Evolutionary conservation across 2,329 filamentous ascomycete species (phyloP).

Genomic region (Xylaria sp.): DNA sequence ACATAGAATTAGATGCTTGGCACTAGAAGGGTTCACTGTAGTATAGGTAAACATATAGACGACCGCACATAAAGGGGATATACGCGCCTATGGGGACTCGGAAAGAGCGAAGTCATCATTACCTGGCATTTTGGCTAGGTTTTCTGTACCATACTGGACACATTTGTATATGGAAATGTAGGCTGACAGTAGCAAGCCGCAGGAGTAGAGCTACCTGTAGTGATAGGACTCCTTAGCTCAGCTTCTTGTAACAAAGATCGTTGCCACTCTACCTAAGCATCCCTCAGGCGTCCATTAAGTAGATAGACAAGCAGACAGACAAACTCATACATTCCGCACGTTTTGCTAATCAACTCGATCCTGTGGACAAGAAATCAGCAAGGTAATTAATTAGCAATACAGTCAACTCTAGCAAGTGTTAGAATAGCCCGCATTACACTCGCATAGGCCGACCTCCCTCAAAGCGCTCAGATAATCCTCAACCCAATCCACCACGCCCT

Average conservation of each 20-base stretch:
- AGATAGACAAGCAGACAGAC: not conserved
- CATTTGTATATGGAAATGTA: not conserved
- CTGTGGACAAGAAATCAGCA: too few species aligned
- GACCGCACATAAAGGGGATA: slow-evolving; percentile 1
- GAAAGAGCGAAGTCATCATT: not conserved
- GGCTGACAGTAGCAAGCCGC: not conserved
- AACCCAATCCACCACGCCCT: not conserved
- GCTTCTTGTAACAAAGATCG: not conserved
- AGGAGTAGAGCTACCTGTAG: not conserved
- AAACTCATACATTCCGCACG: not conserved
- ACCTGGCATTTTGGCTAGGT: not conserved
- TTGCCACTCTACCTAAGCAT: not conserved
- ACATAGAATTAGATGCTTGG: slow-evolving; percentile 11
- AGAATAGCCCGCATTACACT: too few species aligned
- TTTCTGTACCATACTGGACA: not conserved
- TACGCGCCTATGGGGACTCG: not conserved
- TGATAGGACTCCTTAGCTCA: not conserved
- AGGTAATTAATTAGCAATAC: too few species aligned
- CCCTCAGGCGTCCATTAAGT: not conserved
- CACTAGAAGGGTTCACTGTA: slow-evolving; percentile 8
- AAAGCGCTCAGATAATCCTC: not conserved
- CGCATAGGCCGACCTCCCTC: not conserved
- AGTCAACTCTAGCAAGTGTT: too few species aligned
- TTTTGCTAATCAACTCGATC: not conserved
- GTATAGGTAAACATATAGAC: slow-evolving; percentile 13